Percentiles rank a stretch among this genome's conserved stretches.
phyloP scores from a whole-genome alignment of 176 grass and related monocot species.

The Ananas comosus region DNA sequence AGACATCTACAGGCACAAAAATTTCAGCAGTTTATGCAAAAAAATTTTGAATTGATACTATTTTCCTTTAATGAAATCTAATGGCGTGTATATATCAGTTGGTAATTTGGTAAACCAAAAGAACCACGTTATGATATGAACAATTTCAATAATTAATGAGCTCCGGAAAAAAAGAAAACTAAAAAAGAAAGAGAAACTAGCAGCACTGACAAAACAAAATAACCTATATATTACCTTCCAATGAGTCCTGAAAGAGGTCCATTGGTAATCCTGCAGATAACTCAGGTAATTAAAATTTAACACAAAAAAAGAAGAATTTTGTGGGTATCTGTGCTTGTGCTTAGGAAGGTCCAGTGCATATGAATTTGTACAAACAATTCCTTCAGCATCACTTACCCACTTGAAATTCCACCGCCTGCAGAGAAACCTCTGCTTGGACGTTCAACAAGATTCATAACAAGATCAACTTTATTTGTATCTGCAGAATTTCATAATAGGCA shows the following conservation, averaged over 20 bases:
- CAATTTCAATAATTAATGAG: not conserved
- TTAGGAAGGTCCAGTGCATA: no score
- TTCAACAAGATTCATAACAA: slow-evolving; percentile 99
- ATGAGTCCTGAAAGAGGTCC: slow-evolving; percentile 97
- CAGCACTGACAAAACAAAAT: not conserved
- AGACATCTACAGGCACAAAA: no score
- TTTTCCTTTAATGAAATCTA: not conserved
- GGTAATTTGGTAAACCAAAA: not conserved
- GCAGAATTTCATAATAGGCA: not conserved
- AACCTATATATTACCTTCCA: slow-evolving; percentile 51
- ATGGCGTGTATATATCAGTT: not conserved
- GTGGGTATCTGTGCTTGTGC: not conserved
- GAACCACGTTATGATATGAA: not conserved
- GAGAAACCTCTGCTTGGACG: slow-evolving; percentile 96
- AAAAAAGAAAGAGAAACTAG: not conserved
- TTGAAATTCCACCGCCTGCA: slow-evolving; percentile 96
- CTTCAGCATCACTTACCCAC: slow-evolving; percentile 56
- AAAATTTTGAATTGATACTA: not conserved
- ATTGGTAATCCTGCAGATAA: slow-evolving; percentile 78
- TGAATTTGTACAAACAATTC: not conserved
- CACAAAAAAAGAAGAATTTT: not conserved
- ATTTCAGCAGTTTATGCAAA: not conserved
- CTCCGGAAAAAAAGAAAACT: not conserved
- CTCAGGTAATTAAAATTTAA: not conserved
- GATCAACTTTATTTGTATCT: slow-evolving; percentile 94